Evolutionary conservation across 441 rosid genomes (phyloP), one percentile per base, ranked within the genome.

Genomic region (Aquilaria agallochum): DNA sequence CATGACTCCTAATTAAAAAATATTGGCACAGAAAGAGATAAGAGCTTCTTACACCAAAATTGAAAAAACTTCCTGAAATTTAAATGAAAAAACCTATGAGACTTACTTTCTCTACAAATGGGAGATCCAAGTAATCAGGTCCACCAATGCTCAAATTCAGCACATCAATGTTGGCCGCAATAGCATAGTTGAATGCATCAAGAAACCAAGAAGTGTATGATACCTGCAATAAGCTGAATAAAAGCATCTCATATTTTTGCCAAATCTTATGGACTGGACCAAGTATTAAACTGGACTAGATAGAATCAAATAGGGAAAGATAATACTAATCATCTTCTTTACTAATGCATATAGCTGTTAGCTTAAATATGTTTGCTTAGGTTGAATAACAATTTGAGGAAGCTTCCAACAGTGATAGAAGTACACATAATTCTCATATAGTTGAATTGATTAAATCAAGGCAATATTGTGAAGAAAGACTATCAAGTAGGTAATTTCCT

Each of bases 181-280:
- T 95, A 65, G 99, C 99, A 78, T 95, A 95, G 72, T 95, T 95
- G 74, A 95, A 95, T 52, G 99, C 97, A 68, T 95, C 99, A 76
- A 95, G 99, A 74, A 92, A 92, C 99, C 99, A 95, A 49, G 98
- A 95, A 20, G 98, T 92, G 74, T 92, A 95, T 42, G 99, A 95
- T 79, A 95, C 97, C 99, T 95, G 97, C 95, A 95, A 76, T 76
- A 78, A 80, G 96, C 99, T 95, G 95, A 87, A 90, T 69, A 83
- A 73, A 74, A 79, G 85, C 71, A 83, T 86, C 78, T 92, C 93
- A 89, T 80, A 86, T 83, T 80, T 81, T 76, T 63, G 79, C 67
- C 72, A 80, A 73, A 76, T 50, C 53, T 48, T 50, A 61, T 60
- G 34, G 62, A 63, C 56, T 48, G 55, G 61, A 62, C 31, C 53